phyloP scores from a whole-genome alignment of 2,329 filamentous ascomycete species.

The Rhinocladiella mackenziei region DNA sequence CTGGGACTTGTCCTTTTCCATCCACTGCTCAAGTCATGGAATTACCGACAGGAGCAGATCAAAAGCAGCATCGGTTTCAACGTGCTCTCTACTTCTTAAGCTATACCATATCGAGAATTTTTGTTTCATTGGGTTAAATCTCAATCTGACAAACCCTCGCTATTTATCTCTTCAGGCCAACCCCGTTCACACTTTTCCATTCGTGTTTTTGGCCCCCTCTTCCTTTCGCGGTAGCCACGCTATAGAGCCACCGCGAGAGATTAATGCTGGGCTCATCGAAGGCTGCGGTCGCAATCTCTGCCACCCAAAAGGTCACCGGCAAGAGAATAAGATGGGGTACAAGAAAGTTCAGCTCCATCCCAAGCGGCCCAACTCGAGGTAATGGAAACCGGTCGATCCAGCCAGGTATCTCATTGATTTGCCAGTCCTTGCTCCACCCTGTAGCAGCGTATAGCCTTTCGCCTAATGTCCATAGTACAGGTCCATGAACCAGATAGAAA shows the following conservation, averaged over 20 bases:
- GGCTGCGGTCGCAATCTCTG: slow-evolving; percentile 53
- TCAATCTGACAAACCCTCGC: too few species aligned
- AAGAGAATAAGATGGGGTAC: slow-evolving; percentile 57
- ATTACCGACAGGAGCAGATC: too few species aligned
- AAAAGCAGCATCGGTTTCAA: too few species aligned
- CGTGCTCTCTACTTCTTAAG: too few species aligned
- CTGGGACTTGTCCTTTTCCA: too few species aligned
- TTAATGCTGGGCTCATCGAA: slow-evolving; percentile 60
- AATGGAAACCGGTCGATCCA: slow-evolving; percentile 57
- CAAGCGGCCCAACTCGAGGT: slow-evolving; percentile 54
- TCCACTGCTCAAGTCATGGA: too few species aligned
- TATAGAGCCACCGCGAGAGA: slow-evolving; percentile 44
- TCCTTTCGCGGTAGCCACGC: background rate
- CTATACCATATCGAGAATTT: too few species aligned
- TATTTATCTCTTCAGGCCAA: too few species aligned
- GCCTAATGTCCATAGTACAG: slow-evolving; percentile 50
- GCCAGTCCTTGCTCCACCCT: slow-evolving; percentile 51
- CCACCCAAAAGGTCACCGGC: slow-evolving; percentile 56
- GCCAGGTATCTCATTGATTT: slow-evolving; percentile 48
- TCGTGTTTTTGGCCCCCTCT: background rate
- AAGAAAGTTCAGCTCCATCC: slow-evolving; percentile 59
- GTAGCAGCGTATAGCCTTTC: slow-evolving; percentile 61
- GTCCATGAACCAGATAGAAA: slow-evolving; percentile 47
- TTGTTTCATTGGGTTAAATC: too few species aligned
- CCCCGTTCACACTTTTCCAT: background rate